A percentile compares a stretch with the other conserved stretches of the same genome.
Conservation (phyloP, 2,329 filamentous ascomycete species). For the Microdochium trichocladiopsis region DNA sequence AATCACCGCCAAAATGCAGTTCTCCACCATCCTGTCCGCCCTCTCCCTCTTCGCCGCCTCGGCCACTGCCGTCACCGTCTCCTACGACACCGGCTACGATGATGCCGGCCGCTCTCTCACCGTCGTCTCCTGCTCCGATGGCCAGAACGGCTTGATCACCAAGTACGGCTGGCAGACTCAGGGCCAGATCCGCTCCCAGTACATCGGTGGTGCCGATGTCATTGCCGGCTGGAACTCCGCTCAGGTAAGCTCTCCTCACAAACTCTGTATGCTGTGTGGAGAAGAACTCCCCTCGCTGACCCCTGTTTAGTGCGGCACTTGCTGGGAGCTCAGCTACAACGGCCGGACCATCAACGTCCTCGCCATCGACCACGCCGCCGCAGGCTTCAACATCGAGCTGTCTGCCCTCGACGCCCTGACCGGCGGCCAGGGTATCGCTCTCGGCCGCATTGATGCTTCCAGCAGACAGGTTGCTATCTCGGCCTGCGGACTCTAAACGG, state of each 20-base stretch:
- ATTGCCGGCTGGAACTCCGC: constrained; percentile 50
- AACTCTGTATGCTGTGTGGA: too few species aligned
- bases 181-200: constrained; percentile 37
- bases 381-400: constrained; percentile 50
- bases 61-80: constrained; percentile 41
- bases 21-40: constrained; percentile 30
- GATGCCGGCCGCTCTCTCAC: constrained; percentile 45
- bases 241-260: constrained; percentile 15
- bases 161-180: constrained; percentile 52
- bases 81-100: constrained; percentile 69
- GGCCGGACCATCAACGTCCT: constrained; percentile 45
- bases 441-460: constrained; percentile 46
- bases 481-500: constrained; percentile 32
- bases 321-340: constrained; percentile 48
- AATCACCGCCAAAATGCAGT: constrained; percentile 31
- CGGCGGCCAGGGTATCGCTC: constrained; percentile 35
- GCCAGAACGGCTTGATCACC: constrained; percentile 57
- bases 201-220: constrained; percentile 45
- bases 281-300: too few species aligned
- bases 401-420: constrained; percentile 49
- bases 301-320: constrained; percentile 42
- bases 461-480: constrained; percentile 33
- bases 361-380: constrained; percentile 43
- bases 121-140: constrained; percentile 60
- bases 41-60: constrained; percentile 28